Evolutionary conservation across 495 filamentous ascomycete species (phyloP).

Genomic region (Cercophora sp.): DNA sequence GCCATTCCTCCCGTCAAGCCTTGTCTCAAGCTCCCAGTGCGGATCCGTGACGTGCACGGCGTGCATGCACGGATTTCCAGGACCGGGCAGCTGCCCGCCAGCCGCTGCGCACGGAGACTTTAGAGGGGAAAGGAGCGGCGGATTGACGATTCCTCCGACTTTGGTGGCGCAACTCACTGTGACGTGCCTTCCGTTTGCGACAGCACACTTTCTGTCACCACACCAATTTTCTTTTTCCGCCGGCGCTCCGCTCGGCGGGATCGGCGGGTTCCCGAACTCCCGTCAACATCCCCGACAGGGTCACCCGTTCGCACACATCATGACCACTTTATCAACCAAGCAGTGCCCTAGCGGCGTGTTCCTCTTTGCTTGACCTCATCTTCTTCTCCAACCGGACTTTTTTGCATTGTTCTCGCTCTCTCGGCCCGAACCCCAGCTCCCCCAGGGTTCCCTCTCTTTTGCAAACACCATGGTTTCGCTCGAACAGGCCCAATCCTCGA

Average conservation of each 20-base stretch:
- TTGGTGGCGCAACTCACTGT: conserved; percentile 1
- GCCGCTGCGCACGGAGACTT: neutral
- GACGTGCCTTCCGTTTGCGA: no score
- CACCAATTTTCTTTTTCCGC: neutral
- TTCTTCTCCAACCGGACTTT: neutral
- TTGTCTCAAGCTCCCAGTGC: no score
- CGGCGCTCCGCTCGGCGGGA: neutral
- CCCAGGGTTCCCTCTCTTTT: neutral
- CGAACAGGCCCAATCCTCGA: conserved; percentile 34
- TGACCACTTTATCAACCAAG: neutral
- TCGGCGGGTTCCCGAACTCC: neutral
- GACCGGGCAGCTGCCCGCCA: neutral
- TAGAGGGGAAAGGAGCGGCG: neutral
- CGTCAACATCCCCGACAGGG: neutral
- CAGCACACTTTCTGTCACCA: neutral
- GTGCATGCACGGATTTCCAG: neutral
- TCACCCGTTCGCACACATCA: neutral
- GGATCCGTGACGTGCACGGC: neutral
- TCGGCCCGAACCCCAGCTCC: neutral
- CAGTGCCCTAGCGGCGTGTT: no score
- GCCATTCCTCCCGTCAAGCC: no score
- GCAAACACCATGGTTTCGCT: conserved; percentile 33
- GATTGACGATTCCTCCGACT: neutral
- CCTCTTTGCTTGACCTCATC: no score
- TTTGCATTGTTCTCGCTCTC: neutral